Evolutionary conservation across 331 rosid species (phyloP), one percentile per base, ranked within the genome.

Genomic region (Pyracantha coccinea): DNA sequence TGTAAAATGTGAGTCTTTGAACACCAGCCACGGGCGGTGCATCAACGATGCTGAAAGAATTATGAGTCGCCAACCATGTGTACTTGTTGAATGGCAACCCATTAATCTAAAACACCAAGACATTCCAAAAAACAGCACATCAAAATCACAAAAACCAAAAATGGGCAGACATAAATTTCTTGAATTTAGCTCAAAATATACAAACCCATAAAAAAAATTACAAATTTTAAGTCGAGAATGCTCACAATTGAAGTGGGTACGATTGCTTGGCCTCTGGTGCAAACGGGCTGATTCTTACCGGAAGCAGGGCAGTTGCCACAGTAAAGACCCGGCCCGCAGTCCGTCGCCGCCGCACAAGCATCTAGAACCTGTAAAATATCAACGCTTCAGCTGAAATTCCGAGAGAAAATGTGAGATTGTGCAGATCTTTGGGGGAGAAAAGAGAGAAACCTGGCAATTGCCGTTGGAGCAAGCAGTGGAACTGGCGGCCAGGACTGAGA

Each of bases 71-170:
- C 70, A 94, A 77, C 99, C 99, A 94, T 3, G 99, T 76, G 78
- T 92, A 94, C 88, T 94, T 94, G 71, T 94, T 92, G 82, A 90
- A 94, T 20, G 99, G 97, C 82, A 92, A 87, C 59, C 88, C 96
- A 84, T 83, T 88, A 71, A 92, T 78, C 99, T 92, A 85, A 81
- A 84, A 64, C 20, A 54, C 3, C 62, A 66, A 69, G 8, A 74
- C 21, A 69, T 4, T 19, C 32, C 53, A 35, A 5, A n/a, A 9
- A 54, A 4, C 23, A 47, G 58, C 28, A 64, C 20, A 78, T 61
- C 33, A 31, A 66, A 69, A 59, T 71, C 74, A 63, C 6, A 6
- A 6, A 31, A 11, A 69, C 4, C 17, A 28, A 45, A 28, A 45
- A 19, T 28, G 28, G 9, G 20, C 13, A 14, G 19, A 55, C 17